Evolutionary conservation across 2,329 filamentous ascomycete genomes (phyloP), one percentile per base, ranked within the genome.

Genomic region (Paraphoma chrysanthemicola): DNA sequence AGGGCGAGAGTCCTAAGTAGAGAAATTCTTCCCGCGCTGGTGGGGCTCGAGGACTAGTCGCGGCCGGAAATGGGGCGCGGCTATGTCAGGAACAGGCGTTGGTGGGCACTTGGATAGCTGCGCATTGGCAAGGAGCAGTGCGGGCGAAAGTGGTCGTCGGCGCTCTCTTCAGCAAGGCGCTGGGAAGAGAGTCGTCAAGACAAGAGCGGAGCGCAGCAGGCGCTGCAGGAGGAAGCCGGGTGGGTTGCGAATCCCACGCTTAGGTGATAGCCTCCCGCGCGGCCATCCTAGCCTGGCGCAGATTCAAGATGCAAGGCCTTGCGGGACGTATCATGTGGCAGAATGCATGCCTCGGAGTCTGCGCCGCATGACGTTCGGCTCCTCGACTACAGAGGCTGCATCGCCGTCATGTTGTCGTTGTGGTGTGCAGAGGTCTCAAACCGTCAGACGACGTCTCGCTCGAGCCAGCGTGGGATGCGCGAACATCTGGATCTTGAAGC

Each of bases 221-320:
- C 49, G 42, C 55, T 53, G 56, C 43, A 59, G 56, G 52, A 57
- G 52, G 56, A 46, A 42, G n/a, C 47, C 54, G 57, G 51, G 50
- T 50, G 48, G 52, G 4, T 8, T 46, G 39, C 11, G n/a, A 16
- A 42, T 42, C 60, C 58, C 60, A 61, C 60, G 60, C 43, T 46
- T 46, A 46, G 44, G 44, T 36, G 56, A 62, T 63, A 53, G 14
- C 38, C 51, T 16, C 59, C 51, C 54, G 42, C 45, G 57, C 54
- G 51, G 44, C 44, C 11, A 11, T 31, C 12, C 44, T 45, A 44
- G 57, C 54, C 44, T 42, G 54, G 44, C 41, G 36, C 29, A 11
- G 16, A 44, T 29, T 41, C 23, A 43, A 53, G 44, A 47, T 49
- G 54, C 50, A 52, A 42, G 48, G 30, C 38, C 47, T 44, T 55